These are phyloP conservation scores for Dacryopinax primogenitus DNA, from an alignment of 768 basidiomycete genomes.

Conservation along the genomic window DNA sequence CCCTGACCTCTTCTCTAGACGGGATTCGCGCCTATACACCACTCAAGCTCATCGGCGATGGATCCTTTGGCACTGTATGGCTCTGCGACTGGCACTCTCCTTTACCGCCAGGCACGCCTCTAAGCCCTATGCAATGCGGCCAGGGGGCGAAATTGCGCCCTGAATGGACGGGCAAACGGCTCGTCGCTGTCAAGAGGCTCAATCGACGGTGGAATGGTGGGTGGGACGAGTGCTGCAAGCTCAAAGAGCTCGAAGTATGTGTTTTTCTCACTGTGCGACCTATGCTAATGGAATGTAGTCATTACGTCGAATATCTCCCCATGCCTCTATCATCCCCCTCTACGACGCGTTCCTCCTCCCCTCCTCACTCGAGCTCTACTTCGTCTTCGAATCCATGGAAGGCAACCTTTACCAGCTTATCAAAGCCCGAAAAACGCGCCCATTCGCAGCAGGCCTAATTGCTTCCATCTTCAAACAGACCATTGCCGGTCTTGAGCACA, in stretches of 20 bases:
- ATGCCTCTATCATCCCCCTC: slow-evolving; percentile 94
- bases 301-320: slow-evolving; percentile 82
- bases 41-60: slow-evolving; percentile 93
- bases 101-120: slow-evolving; percentile 76
- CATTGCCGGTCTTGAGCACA: slow-evolving; percentile 78
- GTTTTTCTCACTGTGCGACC: slow-evolving; percentile 13
- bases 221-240: slow-evolving; percentile 90
- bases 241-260: slow-evolving; percentile 89
- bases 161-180: slow-evolving; percentile 85
- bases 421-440: slow-evolving; percentile 86
- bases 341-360: slow-evolving; percentile 99
- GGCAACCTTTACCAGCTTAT: slow-evolving; percentile 99
- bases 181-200: slow-evolving; percentile 97
- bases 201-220: slow-evolving; percentile 96
- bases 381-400: slow-evolving; percentile 99
- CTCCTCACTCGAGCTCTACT: slow-evolving; percentile 88
- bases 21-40: slow-evolving; percentile 84
- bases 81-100: slow-evolving; percentile 98
- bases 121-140: slow-evolving; percentile 93
- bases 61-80: slow-evolving; percentile 97
- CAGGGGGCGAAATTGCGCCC: slow-evolving; percentile 60
- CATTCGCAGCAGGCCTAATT: slow-evolving; percentile 91
- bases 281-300: slow-evolving; percentile 36
- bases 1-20: slow-evolving; percentile 33
- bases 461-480: slow-evolving; percentile 92